A percentile compares a stretch with the other conserved stretches of the same genome.
Conservation (phyloP, 305 asterid species). For the Fraxinus floribunda region DNA sequence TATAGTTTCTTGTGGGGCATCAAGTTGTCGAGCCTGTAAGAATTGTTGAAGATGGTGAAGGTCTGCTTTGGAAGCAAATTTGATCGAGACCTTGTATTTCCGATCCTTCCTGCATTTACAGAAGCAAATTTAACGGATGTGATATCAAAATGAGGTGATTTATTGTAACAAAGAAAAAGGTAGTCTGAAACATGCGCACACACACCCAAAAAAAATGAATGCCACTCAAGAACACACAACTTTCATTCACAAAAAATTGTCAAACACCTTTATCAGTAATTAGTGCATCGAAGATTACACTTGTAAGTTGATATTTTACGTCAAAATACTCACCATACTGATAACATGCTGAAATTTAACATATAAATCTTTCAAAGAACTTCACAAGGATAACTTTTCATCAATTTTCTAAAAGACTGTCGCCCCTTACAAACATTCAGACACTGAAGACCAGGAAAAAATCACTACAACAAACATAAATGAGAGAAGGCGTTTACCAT, state of each 20-base stretch:
- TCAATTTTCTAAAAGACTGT: neutral
- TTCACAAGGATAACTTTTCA: neutral
- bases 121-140: neutral
- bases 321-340: neutral
- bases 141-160: neutral
- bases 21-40: conserved; percentile 48
- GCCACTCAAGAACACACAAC: neutral
- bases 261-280: neutral
- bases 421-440: neutral
- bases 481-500: neutral
- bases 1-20: conserved; percentile 65
- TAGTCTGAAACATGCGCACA: neutral
- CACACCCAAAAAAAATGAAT: neutral
- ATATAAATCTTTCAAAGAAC: neutral
- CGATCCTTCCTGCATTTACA: conserved; percentile 51
- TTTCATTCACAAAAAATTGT: neutral
- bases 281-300: neutral
- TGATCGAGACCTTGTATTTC: conserved; percentile 54
- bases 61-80: conserved; percentile 62
- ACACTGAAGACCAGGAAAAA: neutral
- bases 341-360: neutral
- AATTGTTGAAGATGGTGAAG: conserved; percentile 54
- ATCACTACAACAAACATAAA: neutral
- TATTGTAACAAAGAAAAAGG: neutral
- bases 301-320: neutral